Percentiles rank a stretch among this genome's conserved stretches.
Evolutionary conservation across 192 early-diverging fungal genomes (phyloP).

Genomic region (Backusella westeae): DNA sequence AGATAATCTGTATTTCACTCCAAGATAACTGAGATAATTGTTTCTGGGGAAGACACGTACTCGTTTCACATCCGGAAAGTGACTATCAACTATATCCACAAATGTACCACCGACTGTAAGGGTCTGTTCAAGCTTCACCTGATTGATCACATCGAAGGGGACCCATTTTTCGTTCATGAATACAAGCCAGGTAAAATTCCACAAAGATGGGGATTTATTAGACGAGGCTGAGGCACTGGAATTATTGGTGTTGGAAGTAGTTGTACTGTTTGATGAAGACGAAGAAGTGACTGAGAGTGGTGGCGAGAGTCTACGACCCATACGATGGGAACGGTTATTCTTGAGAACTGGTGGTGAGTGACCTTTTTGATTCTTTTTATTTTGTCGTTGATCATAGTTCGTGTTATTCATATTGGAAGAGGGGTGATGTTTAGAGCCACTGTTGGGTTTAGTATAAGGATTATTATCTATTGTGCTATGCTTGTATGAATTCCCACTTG

Average conservation of each 20-base stretch:
- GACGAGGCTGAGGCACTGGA: not conserved
- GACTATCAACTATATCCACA: slow-evolving; percentile 34
- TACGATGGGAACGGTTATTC: not conserved
- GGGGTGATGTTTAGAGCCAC: not conserved
- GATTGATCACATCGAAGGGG: slow-evolving; percentile 34
- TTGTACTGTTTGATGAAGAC: not conserved
- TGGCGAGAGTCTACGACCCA: not conserved
- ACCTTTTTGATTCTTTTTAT: not conserved
- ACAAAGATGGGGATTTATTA: not conserved
- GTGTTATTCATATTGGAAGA: not conserved
- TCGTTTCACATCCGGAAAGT: slow-evolving; percentile 32
- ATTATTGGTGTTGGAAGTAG: not conserved
- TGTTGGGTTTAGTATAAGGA: not conserved
- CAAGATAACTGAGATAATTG: slow-evolving; percentile 38
- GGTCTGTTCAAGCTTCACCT: slow-evolving; percentile 33
- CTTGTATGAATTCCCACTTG: not conserved
- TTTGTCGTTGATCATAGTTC: not conserved
- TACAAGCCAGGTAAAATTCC: slow-evolving; percentile 34
- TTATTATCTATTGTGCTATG: not conserved
- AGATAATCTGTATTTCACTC: slow-evolving; percentile 37
- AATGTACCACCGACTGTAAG: slow-evolving; percentile 33
- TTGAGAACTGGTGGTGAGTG: not conserved
- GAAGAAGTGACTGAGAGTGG: slow-evolving; percentile 1
- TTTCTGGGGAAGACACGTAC: slow-evolving; percentile 34
- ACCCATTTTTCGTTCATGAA: slow-evolving; percentile 34